Base-by-base conservation (phyloP, 2,329 filamentous ascomycete species). In the Colletotrichum sp. region DNA sequence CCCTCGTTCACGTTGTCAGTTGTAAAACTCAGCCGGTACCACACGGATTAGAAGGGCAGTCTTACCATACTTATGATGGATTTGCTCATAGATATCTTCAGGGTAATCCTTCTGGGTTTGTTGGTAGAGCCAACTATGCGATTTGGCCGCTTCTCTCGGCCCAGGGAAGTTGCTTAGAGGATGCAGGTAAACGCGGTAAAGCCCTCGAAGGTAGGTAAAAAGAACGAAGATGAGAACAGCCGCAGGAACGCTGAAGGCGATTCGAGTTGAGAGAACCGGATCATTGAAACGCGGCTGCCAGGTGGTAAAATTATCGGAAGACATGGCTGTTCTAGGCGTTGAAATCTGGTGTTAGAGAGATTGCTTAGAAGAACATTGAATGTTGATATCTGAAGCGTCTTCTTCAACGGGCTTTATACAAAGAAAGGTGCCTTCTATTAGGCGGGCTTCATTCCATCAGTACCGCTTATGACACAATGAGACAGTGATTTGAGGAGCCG, bases 151-250 rank as follows among this genome's bases (percentile, higher is more conserved):
- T 39, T 64, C 34, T 39, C 34, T 36, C 5, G 61, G 61, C 2
- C 61, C 61, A 12, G 61, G 61, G 32, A 64, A 64, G 7, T 18
- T 24, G n/a, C 32, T 21, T 7, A 64, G 61, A 10, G 61, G 61
- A 43, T 64, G 61, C 12, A 64, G n/a, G 34, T 64, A 39, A 10
- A 64, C 21, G 15, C 61, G 61, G 24, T 64, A 64, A 21, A 64
- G 59, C 10, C 59, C 32, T n/a, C 59, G 59, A 21, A 61, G 30
- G 59, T 61, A 21, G 26, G 12, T 5, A 21, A 61, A 16, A n/a
- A 21, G 7, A 32, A 8, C 18, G 5, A n/a, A 15, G 18, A n/a
- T 2, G 12, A 61, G 28, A 10, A 61, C 12, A 34, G n/a, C 9
- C 2, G 59, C 26, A 18, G 18, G 10, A 1, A 32, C 12, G 10